Conservation (phyloP, 441 rosid species). For the Metrosideros polymorpha region DNA sequence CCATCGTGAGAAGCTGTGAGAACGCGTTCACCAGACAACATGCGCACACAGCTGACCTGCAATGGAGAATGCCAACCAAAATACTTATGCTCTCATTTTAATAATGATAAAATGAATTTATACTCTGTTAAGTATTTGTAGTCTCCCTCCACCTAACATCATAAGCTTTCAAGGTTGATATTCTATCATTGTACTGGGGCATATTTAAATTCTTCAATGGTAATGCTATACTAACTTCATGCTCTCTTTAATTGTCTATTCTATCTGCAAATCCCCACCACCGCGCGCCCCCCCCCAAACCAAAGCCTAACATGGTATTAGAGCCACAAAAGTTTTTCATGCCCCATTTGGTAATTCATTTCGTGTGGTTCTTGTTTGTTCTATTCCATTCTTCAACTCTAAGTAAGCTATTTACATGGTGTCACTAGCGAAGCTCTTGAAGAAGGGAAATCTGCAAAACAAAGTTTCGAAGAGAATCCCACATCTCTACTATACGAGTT, state of each 20-base stretch:
- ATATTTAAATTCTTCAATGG: not conserved
- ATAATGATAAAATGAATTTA: not conserved
- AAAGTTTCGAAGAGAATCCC: not conserved
- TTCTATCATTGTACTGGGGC: not conserved
- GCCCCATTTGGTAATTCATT: too few species aligned
- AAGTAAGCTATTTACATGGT: not conserved
- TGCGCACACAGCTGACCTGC: conserved; percentile 91
- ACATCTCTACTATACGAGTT: not conserved
- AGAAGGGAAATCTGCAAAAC: not conserved
- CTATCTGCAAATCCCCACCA: too few species aligned
- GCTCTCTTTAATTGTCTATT: too few species aligned
- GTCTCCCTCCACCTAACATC: not conserved
- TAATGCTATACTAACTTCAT: not conserved
- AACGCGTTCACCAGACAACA: conserved; percentile 98
- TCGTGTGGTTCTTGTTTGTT: not conserved
- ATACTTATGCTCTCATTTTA: not conserved
- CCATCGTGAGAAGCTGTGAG: conserved; percentile 97
- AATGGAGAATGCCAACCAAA: conserved; percentile 7
- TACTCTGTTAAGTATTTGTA: not conserved
- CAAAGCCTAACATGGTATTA: too few species aligned
- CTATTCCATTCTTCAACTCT: not conserved
- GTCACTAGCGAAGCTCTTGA: not conserved
- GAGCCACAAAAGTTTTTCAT: too few species aligned
- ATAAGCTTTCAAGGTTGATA: not conserved
- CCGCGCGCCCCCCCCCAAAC: too few species aligned